phyloP scores from a whole-genome alignment of 305 asterid species.

The Petunia hybrid region DNA sequence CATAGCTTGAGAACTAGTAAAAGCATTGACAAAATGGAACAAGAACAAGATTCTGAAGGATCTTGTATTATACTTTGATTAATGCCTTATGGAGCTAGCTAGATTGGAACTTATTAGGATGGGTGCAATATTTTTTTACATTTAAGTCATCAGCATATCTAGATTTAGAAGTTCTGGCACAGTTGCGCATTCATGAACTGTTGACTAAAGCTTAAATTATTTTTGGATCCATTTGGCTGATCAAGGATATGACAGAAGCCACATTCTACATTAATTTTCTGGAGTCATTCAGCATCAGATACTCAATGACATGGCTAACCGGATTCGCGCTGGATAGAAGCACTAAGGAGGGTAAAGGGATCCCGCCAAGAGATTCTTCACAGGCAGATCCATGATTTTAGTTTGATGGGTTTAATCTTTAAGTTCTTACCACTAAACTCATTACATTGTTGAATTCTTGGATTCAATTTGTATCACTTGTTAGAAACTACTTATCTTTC shows the following conservation, averaged over 20 bases:
- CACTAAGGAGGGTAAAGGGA: too few species aligned
- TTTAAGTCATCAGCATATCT: not conserved
- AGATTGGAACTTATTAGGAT: not conserved
- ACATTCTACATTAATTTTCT: not conserved
- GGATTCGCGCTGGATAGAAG: not conserved
- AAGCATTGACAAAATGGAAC: not conserved
- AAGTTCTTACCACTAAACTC: too few species aligned
- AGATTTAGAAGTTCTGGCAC: not conserved
- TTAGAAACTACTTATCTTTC: too few species aligned
- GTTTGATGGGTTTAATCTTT: too few species aligned
- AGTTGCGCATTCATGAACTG: too few species aligned
- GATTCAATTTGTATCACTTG: too few species aligned
- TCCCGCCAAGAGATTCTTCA: too few species aligned
- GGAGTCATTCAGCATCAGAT: not conserved
- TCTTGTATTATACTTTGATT: not conserved
- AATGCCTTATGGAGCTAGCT: not conserved
- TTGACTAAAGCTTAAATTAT: not conserved
- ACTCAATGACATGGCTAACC: not conserved
- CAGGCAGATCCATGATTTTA: too few species aligned
- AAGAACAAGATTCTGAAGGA: too few species aligned
- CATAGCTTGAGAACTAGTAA: slow-evolving; percentile 21
- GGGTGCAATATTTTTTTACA: not conserved
- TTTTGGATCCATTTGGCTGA: not conserved
- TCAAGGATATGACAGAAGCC: not conserved
- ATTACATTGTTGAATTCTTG: too few species aligned